Evolutionary conservation across 2,329 filamentous ascomycete genomes (phyloP).

Genomic region (Monosporascus cannonballus): DNA sequence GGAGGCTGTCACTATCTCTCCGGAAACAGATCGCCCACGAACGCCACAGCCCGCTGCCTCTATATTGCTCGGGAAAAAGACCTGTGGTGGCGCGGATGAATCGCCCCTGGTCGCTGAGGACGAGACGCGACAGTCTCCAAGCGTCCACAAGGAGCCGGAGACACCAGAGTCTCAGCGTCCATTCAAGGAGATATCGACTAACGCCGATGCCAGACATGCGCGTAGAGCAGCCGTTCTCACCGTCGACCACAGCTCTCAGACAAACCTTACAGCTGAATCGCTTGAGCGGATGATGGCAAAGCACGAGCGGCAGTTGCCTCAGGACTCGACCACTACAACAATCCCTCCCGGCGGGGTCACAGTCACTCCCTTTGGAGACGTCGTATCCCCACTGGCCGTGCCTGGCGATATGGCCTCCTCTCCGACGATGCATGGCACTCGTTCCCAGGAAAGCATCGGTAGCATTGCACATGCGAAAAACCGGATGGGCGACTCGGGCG

Average conservation of each 20-base stretch:
- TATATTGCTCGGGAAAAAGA: constrained; percentile 40
- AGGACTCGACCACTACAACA: constrained; percentile 13
- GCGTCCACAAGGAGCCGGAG: constrained; percentile 32
- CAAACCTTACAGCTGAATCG: constrained; percentile 71
- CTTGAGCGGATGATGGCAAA: constrained; percentile 67
- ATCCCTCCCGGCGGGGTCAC: constrained; percentile 11
- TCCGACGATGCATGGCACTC: constrained; percentile 35
- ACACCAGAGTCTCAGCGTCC: constrained; percentile 51
- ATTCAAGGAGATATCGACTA: constrained; percentile 58
- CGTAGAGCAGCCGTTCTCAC: constrained; percentile 39
- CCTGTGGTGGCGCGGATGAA: constrained; percentile 23
- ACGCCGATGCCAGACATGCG: constrained; percentile 36
- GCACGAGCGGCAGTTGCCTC: constrained; percentile 35
- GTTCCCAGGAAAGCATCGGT: constrained; percentile 44
- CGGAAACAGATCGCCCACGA: constrained; percentile 37
- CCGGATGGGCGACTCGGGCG: constrained; percentile 28
- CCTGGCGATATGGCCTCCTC: constrained; percentile 17
- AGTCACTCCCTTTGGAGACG: constrained; percentile 19
- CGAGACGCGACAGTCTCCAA: constrained; percentile 50
- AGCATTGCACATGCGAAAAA: constrained; percentile 34
- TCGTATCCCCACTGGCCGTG: constrained; percentile 21
- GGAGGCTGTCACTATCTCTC: constrained; percentile 51
- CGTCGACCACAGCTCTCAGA: constrained; percentile 73
- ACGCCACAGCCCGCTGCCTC: constrained; percentile 33
- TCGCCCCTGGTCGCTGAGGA: constrained; percentile 57